Evolutionary conservation across 2,329 filamentous ascomycete species (phyloP).

Genomic region (Sporothrix luriei): DNA sequence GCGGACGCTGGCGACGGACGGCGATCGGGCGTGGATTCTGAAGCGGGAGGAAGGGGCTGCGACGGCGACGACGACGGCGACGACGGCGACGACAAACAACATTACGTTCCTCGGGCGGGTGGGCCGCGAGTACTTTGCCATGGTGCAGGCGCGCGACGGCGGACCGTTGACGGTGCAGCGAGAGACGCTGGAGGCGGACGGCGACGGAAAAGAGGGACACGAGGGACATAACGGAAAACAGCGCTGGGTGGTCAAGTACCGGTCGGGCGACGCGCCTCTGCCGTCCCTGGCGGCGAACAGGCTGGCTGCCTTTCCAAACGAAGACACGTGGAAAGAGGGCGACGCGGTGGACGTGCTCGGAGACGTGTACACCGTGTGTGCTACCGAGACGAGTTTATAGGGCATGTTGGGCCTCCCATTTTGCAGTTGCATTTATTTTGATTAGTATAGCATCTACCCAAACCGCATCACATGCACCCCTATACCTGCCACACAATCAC

Average conservation of each 20-base stretch:
- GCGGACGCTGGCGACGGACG: slow-evolving; percentile 15
- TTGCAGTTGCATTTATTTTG: neutral
- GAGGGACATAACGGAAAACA: neutral
- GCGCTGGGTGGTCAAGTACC: slow-evolving; percentile 8
- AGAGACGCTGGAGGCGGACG: neutral
- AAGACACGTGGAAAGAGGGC: neutral
- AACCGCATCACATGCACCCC: neutral
- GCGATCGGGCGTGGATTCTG: neutral
- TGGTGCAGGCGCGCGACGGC: neutral
- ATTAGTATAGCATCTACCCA: no score
- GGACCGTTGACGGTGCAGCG: neutral
- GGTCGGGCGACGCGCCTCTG: neutral
- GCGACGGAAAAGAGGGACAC: neutral
- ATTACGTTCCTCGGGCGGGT: slow-evolving; percentile 14
- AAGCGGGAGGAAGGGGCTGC: neutral
- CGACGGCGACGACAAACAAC: neutral
- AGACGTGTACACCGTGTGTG: neutral
- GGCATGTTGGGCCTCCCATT: no score
- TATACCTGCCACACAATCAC: slow-evolving; percentile 8
- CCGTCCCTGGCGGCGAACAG: neutral
- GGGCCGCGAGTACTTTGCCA: slow-evolving; percentile 19
- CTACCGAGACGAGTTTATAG: neutral
- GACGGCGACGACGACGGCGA: no score
- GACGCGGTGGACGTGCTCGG: neutral
- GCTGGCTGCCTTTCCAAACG: neutral